A percentile compares a stretch with the other conserved stretches of the same genome.
Evolutionary conservation across 768 basidiomycete genomes (phyloP).

Genomic region (Ramaria rubella): DNA sequence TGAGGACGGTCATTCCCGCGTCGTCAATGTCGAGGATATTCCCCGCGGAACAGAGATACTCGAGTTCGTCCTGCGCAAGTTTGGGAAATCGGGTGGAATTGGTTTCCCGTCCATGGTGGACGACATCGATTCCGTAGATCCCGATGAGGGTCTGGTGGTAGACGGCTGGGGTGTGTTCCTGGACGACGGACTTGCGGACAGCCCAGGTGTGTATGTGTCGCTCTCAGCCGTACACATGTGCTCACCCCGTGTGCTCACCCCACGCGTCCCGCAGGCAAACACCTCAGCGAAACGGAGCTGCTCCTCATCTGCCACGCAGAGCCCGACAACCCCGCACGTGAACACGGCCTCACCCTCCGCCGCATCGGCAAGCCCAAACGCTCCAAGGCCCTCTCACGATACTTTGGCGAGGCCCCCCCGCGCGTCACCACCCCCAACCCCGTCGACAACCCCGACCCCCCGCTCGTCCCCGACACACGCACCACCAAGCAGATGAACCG

Average conservation of each 20-base stretch:
- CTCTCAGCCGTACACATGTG: not conserved
- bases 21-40: slow-evolving; percentile 78
- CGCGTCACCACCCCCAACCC: slow-evolving; percentile 26
- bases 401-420: slow-evolving; percentile 44
- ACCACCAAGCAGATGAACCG: slow-evolving; percentile 63
- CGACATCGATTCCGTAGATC: slow-evolving; percentile 50
- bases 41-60: slow-evolving; percentile 79
- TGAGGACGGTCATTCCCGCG: slow-evolving; percentile 67
- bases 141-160: slow-evolving; percentile 68
- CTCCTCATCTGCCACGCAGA: slow-evolving; percentile 78
- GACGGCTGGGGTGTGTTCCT: slow-evolving; percentile 89
- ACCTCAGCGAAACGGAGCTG: slow-evolving; percentile 76
- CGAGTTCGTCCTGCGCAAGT: slow-evolving; percentile 85
- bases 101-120: not conserved
- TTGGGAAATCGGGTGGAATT: slow-evolving; percentile 53
- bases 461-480: slow-evolving; percentile 1
- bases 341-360: slow-evolving; percentile 72
- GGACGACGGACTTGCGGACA: slow-evolving; percentile 48
- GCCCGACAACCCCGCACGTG: slow-evolving; percentile 69
- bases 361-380: slow-evolving; percentile 39
- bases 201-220: slow-evolving; percentile 36
- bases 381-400: slow-evolving; percentile 36
- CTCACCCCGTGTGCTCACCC: not conserved
- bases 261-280: slow-evolving; percentile 43
- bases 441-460: slow-evolving; percentile 25